Evolutionary conservation across 164 flowering plant species (phyloP).

Genomic region (Umbellularia californica): DNA sequence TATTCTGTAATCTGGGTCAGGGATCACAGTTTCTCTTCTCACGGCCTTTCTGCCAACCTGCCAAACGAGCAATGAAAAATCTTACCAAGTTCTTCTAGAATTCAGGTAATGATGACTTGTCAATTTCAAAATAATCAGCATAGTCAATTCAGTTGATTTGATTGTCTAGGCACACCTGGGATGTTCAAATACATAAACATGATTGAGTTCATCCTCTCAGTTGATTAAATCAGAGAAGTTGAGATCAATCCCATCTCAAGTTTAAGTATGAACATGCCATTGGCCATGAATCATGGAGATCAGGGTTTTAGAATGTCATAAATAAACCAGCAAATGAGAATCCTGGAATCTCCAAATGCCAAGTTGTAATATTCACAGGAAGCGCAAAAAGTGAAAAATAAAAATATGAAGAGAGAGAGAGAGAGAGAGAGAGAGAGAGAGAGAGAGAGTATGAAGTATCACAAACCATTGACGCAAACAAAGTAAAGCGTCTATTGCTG

Average conservation of each 20-base stretch:
- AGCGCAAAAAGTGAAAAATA: not conserved
- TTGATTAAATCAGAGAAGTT: not conserved
- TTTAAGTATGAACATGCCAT: not conserved
- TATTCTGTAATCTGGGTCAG: constrained; percentile 87
- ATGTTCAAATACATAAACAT: not conserved
- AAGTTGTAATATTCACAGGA: not conserved
- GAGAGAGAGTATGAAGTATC: constrained; percentile 7
- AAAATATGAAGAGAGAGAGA: not conserved
- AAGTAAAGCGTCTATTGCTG: constrained; percentile 12
- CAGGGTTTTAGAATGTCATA: too few species aligned
- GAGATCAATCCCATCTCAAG: not conserved
- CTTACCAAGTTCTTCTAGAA: not conserved
- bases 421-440: not conserved
- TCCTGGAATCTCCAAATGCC: not conserved
- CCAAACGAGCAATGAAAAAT: constrained; percentile 13
- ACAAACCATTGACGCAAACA: constrained; percentile 50
- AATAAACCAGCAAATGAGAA: not conserved
- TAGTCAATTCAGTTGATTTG: not conserved
- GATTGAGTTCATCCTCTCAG: not conserved
- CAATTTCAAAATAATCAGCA: not conserved
- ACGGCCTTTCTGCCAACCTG: constrained; percentile 53
- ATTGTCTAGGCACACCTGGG: not conserved
- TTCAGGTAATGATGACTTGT: not conserved
- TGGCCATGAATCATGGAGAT: not conserved
- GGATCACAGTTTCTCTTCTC: constrained; percentile 61